These are phyloP conservation scores for Geosiphon pyriformis DNA, from an alignment of 192 early-diverging fungal species.

Conservation along the genomic window DNA sequence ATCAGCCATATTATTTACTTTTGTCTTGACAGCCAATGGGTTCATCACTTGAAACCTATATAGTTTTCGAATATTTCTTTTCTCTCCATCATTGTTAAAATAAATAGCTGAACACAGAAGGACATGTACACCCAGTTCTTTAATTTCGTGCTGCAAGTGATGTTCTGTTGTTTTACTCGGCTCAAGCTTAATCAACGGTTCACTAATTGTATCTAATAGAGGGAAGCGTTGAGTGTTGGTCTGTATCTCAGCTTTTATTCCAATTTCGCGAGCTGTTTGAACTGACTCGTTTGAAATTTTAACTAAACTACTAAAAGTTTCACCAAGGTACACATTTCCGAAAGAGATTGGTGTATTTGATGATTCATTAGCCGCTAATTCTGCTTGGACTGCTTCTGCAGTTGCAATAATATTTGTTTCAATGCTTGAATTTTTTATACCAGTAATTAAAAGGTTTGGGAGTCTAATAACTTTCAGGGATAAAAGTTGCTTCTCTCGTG, in stretches of 20 bases:
- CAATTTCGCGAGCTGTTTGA: slow-evolving; percentile 63
- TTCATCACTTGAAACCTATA: slow-evolving; percentile 97
- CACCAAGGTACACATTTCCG: slow-evolving; percentile 92
- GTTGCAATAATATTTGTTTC: slow-evolving; percentile 20
- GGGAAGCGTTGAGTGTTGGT: slow-evolving; percentile 76
- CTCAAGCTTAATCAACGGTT: slow-evolving; percentile 46
- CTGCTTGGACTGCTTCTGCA: slow-evolving; percentile 27
- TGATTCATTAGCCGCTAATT: slow-evolving; percentile 25
- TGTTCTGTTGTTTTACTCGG: slow-evolving; percentile 69
- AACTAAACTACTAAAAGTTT: slow-evolving; percentile 82
- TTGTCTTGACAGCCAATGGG: slow-evolving; percentile 94
- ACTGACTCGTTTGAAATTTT: slow-evolving; percentile 82
- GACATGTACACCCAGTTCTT: slow-evolving; percentile 89
- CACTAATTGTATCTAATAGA: slow-evolving; percentile 54
- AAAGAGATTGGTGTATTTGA: slow-evolving; percentile 42
- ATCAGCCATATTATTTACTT: slow-evolving; percentile 76
- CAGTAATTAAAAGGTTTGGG: slow-evolving; percentile 65
- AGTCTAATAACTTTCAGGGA: slow-evolving; percentile 90
- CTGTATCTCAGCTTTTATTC: slow-evolving; percentile 79
- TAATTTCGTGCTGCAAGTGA: slow-evolving; percentile 88
- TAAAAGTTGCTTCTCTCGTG: slow-evolving; percentile 53
- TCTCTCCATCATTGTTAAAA: slow-evolving; percentile 56
- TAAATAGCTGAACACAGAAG: slow-evolving; percentile 87
- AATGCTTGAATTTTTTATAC: slow-evolving; percentile 40
- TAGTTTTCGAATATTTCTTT: slow-evolving; percentile 77